These are phyloP conservation scores for Delonix regia DNA, from an alignment of 306 rosid genomes.

Conservation along the genomic window DNA sequence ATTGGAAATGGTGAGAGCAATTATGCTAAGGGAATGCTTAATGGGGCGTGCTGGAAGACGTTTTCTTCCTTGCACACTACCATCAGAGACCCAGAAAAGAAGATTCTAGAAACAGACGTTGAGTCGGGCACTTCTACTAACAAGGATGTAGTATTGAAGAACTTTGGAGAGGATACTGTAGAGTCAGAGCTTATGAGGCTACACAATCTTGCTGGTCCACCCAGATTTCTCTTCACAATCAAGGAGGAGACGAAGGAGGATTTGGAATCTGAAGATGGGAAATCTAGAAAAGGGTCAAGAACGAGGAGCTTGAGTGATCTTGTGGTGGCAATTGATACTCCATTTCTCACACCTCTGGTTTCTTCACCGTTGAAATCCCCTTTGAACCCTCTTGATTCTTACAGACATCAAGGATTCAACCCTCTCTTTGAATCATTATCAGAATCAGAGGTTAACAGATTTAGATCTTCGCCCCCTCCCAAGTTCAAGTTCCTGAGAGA, in stretches of 20 bases:
- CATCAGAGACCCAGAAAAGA: conserved; percentile 34
- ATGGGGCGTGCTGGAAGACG: conserved; percentile 54
- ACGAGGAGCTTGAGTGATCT: conserved; percentile 71
- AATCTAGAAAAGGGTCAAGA: conserved; percentile 68
- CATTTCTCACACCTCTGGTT: conserved; percentile 57
- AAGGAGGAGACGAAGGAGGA: conserved; percentile 83
- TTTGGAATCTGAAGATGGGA: conserved; percentile 72
- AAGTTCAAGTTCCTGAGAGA: conserved; percentile 76
- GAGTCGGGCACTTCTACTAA: conserved; percentile 47
- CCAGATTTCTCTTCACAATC: conserved; percentile 78
- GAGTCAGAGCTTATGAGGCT: conserved; percentile 80
- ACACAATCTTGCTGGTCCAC: conserved; percentile 82
- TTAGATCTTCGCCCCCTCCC: conserved; percentile 77
- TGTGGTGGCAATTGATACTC: conserved; percentile 47
- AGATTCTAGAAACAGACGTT: conserved; percentile 42
- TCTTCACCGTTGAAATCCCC: conserved; percentile 56
- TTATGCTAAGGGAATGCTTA: conserved; percentile 50
- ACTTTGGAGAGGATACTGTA: conserved; percentile 56
- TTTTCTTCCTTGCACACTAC: conserved; percentile 15
- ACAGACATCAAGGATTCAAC: conserved; percentile 64
- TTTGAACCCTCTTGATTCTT: conserved; percentile 49
- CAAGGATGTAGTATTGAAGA: conserved; percentile 50
- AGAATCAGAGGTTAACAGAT: conserved; percentile 51
- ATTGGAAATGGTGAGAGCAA: conserved; percentile 49
- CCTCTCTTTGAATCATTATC: conserved; percentile 76